Conservation (phyloP, 805 yeast species). For the Schizosaccharomyces lindneri region DNA sequence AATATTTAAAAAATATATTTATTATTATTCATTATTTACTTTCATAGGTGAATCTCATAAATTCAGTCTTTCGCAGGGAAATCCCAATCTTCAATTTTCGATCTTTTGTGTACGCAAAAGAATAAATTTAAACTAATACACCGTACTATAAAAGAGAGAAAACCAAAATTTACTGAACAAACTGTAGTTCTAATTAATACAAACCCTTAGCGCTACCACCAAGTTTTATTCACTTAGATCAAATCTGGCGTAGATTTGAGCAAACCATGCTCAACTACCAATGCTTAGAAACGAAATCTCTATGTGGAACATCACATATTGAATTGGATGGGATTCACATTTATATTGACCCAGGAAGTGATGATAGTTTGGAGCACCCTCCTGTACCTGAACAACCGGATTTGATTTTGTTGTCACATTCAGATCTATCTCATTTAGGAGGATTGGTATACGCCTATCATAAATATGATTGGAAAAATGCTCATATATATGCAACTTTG, state of each 20-base stretch:
- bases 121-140: too few species aligned
- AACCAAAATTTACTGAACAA: too few species aligned
- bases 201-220: not conserved
- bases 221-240: not conserved
- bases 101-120: too few species aligned
- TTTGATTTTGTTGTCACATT: not conserved
- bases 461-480: not conserved
- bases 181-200: too few species aligned
- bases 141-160: too few species aligned
- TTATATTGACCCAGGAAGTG: constrained; percentile 1
- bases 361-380: not conserved
- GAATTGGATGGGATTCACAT: constrained; percentile 1
- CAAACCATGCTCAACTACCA: not conserved
- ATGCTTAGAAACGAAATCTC: not conserved
- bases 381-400: not conserved
- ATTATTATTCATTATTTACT: too few species aligned
- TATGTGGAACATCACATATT: not conserved
- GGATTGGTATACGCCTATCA: constrained; percentile 14
- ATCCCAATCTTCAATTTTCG: too few species aligned
- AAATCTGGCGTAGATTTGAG: not conserved
- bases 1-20: too few species aligned
- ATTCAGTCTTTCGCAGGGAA: too few species aligned
- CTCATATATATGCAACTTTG: constrained; percentile 51
- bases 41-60: too few species aligned
- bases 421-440: constrained; percentile 1